phyloP scores from a whole-genome alignment of 768 basidiomycete genomes.

The Dictyophora rubrovolvata region DNA sequence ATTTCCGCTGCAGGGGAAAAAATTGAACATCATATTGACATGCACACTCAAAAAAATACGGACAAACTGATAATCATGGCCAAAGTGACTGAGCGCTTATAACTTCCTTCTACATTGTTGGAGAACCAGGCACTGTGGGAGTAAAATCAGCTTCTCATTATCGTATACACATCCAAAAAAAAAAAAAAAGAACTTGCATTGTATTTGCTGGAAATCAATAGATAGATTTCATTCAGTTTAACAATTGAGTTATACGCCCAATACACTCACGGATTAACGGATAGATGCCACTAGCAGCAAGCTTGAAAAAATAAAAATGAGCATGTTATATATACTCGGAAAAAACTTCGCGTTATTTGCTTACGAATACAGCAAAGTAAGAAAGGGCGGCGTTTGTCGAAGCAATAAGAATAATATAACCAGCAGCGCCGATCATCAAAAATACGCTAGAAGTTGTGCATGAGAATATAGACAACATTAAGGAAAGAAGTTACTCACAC shows the following conservation, averaged over 20 bases:
- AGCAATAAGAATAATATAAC: slow-evolving; percentile 60
- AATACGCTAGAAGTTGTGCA: slow-evolving; percentile 7
- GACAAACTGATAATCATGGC: slow-evolving; percentile 62
- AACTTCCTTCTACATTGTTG: slow-evolving; percentile 66
- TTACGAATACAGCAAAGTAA: slow-evolving; percentile 61
- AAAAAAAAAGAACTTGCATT: slow-evolving; percentile 37
- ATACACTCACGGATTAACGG: slow-evolving; percentile 52
- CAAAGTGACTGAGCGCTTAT: slow-evolving; percentile 63
- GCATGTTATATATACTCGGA: neutral
- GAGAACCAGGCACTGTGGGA: slow-evolving; percentile 39
- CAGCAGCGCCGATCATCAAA: slow-evolving; percentile 27
- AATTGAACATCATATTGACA: neutral
- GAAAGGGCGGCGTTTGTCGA: slow-evolving; percentile 56
- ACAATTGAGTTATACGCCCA: neutral
- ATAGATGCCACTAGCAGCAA: slow-evolving; percentile 44
- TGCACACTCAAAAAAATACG: slow-evolving; percentile 15
- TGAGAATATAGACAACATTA: neutral
- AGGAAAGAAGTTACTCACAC: slow-evolving; percentile 32
- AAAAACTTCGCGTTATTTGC: no score
- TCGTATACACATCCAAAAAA: neutral
- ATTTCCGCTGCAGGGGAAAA: slow-evolving; percentile 39
- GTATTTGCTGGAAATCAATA: slow-evolving; percentile 39
- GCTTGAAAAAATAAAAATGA: slow-evolving; percentile 19
- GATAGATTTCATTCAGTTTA: neutral
- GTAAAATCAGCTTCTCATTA: neutral